These are phyloP conservation scores for Puya raimondii DNA, from an alignment of 176 grass and related monocot species.

Conservation along the genomic window DNA sequence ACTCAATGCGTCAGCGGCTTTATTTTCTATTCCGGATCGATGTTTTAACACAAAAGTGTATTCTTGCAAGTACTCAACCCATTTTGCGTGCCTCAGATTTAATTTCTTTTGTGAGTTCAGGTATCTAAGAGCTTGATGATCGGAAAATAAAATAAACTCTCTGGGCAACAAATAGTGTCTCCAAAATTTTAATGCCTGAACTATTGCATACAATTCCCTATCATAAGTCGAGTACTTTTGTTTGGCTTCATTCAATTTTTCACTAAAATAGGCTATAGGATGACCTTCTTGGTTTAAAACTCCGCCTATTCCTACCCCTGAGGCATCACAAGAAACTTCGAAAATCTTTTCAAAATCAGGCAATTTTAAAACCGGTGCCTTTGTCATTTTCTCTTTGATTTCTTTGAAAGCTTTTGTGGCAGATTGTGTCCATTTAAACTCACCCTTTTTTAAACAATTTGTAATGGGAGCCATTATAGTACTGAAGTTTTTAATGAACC, in stretches of 20 bases:
- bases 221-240: background rate
- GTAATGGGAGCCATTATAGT: background rate
- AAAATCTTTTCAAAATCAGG: background rate
- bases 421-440: background rate
- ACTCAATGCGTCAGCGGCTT: background rate
- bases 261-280: background rate
- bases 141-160: background rate
- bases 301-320: background rate
- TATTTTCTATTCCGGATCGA: background rate
- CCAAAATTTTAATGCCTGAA: background rate
- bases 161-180: background rate
- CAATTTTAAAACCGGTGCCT: background rate
- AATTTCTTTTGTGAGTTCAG: background rate
- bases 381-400: background rate
- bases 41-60: background rate
- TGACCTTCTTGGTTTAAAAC: background rate
- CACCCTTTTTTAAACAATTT: background rate
- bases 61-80: background rate
- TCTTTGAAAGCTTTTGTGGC: background rate
- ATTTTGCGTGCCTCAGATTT: background rate
- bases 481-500: background rate
- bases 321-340: slow-evolving; percentile 5
- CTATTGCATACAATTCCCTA: background rate
- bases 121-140: slow-evolving; percentile 1
- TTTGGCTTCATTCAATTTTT: background rate